These are phyloP conservation scores for Pontederia paniculata DNA, from an alignment of 176 grass and related monocot genomes.

Conservation along the genomic window DNA sequence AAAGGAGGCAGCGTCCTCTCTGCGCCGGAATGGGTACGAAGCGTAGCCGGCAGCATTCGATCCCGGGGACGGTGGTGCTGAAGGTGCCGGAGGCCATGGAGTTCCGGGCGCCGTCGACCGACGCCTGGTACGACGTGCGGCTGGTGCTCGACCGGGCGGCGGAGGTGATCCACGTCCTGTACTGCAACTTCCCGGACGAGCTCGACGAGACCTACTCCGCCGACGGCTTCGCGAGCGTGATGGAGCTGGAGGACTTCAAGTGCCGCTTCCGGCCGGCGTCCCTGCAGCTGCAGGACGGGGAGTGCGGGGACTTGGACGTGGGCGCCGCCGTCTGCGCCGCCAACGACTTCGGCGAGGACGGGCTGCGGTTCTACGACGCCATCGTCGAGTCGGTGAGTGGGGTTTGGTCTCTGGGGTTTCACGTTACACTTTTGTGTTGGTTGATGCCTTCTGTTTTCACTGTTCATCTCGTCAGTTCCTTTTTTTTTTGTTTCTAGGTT, in stretches of 20 bases:
- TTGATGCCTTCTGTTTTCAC: too few relatives aligned
- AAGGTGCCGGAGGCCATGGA: background rate
- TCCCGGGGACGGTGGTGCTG: background rate
- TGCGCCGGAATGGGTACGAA: too few relatives aligned
- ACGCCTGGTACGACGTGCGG: conserved; percentile 9
- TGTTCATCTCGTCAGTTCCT: too few relatives aligned
- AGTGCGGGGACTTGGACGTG: conserved; percentile 1
- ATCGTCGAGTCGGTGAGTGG: conserved; percentile 3
- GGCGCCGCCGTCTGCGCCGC: conserved; percentile 4
- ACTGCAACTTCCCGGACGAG: background rate
- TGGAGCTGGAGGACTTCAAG: background rate
- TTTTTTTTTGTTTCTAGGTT: too few relatives aligned
- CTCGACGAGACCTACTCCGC: background rate
- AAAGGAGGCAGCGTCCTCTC: too few relatives aligned
- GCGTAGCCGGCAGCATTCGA: too few relatives aligned
- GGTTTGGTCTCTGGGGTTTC: background rate
- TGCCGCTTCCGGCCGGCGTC: conserved; percentile 1
- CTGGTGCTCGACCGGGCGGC: background rate
- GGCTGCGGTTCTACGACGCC: conserved; percentile 9
- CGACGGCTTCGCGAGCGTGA: background rate
- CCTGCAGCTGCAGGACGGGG: conserved; percentile 10
- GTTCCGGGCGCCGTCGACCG: background rate
- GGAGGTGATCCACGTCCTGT: background rate
- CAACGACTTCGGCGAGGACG: conserved; percentile 1
- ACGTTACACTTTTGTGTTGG: background rate